phyloP scores from a whole-genome alignment of 345 rosid species.

The Eucalyptus cloeziana region DNA sequence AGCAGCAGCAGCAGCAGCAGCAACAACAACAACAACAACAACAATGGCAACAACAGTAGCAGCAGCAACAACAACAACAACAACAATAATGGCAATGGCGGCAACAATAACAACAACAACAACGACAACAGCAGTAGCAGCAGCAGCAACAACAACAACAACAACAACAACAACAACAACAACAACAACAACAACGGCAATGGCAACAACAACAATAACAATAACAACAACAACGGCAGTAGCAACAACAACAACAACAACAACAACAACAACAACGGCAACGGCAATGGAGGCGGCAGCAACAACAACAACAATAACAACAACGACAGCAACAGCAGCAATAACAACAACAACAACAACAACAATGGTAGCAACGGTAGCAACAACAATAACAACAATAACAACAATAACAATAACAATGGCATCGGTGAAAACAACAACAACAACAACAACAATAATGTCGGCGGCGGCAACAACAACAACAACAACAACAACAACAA shows the following conservation, averaged over 20 bases:
- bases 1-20: rapidly evolving
- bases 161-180: too few relatives aligned
- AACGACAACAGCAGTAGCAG: rapidly evolving
- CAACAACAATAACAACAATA: too few relatives aligned
- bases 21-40: background rate
- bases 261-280: rapidly evolving
- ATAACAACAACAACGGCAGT: rapidly evolving
- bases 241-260: too few relatives aligned
- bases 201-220: rapidly evolving
- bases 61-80: background rate
- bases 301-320: too few relatives aligned
- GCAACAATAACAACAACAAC: background rate
- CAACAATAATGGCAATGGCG: background rate
- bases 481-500: too few relatives aligned
- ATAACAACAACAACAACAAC: too few relatives aligned
- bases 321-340: rapidly evolving
- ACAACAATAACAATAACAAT: rapidly evolving
- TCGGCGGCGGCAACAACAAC: rapidly evolving
- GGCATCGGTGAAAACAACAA: rapidly evolving
- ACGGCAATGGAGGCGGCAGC: rapidly evolving
- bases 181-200: rapidly evolving
- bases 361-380: too few relatives aligned
- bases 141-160: rapidly evolving
- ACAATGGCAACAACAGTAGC: background rate
- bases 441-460: too few relatives aligned